Conservation (phyloP, 1,284 basidiomycete genomes). For the Pseudomicrostroma phylloplanum region DNA sequence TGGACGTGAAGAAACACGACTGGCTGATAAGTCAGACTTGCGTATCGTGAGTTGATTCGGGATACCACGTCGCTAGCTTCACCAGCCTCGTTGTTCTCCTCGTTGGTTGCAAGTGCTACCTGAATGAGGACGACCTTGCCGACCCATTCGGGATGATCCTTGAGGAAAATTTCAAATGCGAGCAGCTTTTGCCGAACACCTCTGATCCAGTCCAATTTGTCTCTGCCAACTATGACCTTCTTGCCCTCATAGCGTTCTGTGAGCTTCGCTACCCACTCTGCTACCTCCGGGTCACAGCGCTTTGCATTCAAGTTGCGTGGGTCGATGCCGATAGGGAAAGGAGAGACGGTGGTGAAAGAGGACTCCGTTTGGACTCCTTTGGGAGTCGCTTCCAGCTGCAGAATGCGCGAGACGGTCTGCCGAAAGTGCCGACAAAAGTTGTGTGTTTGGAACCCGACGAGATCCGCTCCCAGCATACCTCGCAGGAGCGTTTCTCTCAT, state of each 20-base stretch:
- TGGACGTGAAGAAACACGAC: conserved; percentile 80
- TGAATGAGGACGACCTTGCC: conserved; percentile 77
- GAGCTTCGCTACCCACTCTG: conserved; percentile 71
- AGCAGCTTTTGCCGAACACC: conserved; percentile 75
- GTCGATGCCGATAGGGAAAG: conserved; percentile 85
- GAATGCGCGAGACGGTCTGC: conserved; percentile 74
- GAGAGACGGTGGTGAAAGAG: conserved; percentile 71
- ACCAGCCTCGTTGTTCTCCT: conserved; percentile 67
- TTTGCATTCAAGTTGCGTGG: conserved; percentile 65
- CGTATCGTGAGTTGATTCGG: conserved; percentile 74
- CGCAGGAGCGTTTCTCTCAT: conserved; percentile 57
- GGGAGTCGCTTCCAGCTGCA: conserved; percentile 72
- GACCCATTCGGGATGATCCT: conserved; percentile 69
- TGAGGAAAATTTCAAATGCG: conserved; percentile 76
- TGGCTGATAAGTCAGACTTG: conserved; percentile 72
- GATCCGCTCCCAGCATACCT: conserved; percentile 68
- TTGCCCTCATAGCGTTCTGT: conserved; percentile 73
- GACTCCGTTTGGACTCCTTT: conserved; percentile 64
- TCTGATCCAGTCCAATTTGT: conserved; percentile 80
- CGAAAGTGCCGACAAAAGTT: conserved; percentile 54
- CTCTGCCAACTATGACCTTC: conserved; percentile 76
- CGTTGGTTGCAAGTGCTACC: conserved; percentile 74
- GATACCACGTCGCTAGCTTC: conserved; percentile 71
- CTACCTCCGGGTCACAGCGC: conserved; percentile 69
- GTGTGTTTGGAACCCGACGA: conserved; percentile 77